Conservation (phyloP, 2,329 filamentous ascomycete genomes). For the Trichoderma citrinoviride region DNA sequence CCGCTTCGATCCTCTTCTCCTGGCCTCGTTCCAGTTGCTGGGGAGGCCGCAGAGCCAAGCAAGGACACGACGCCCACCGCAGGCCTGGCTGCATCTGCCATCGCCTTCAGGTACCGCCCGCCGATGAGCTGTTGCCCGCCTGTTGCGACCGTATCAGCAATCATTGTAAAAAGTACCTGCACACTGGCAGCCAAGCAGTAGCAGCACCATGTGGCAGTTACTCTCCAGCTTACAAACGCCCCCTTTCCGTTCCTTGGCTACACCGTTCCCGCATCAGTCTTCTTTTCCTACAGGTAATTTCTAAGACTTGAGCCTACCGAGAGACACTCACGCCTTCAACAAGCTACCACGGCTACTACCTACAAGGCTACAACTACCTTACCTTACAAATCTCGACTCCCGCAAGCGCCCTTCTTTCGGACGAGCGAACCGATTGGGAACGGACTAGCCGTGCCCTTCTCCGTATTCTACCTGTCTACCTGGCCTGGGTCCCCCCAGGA, state of each 20-base stretch:
- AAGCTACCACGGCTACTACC: too few relatives aligned
- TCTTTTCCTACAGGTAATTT: neutral
- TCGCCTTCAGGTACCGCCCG: neutral
- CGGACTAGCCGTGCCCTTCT: constrained; percentile 9
- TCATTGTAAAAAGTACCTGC: neutral
- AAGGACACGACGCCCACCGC: neutral
- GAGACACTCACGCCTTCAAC: neutral
- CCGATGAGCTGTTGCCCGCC: neutral
- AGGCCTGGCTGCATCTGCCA: neutral
- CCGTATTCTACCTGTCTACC: neutral
- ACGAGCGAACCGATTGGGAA: constrained; percentile 7
- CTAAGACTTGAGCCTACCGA: neutral
- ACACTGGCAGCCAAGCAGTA: neutral
- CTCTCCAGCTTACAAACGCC: neutral
- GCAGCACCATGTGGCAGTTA: neutral
- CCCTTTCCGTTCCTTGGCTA: constrained; percentile 8
- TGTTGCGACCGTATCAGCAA: too few relatives aligned
- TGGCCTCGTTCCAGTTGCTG: neutral
- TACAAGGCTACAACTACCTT: too few relatives aligned
- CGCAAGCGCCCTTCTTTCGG: constrained; percentile 7
- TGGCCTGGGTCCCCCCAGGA: neutral
- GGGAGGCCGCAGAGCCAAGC: neutral
- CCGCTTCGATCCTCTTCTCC: neutral
- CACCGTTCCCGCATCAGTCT: neutral
- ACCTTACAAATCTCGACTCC: constrained; percentile 8